Percentiles rank a stretch among this genome's conserved stretches.
phyloP scores from a whole-genome alignment of 345 rosid genomes.

The Citrus sinensis region DVS_A1.0 CM039166.1:14519001-14519500 shows the following conservation, averaged over 20 bases:
- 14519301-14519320: not conserved
- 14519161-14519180: slow-evolving; percentile 26
- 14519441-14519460: slow-evolving; percentile 30
- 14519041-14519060: slow-evolving; percentile 34
- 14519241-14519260: slow-evolving; percentile 3
- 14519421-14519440: slow-evolving; percentile 23
- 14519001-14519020: not conserved
- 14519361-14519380: too few relatives aligned
- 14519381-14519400: not conserved
- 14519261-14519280: slow-evolving; percentile 19
- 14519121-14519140: slow-evolving; percentile 31
- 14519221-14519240: slow-evolving; percentile 13
- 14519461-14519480: slow-evolving; percentile 15
- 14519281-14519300: not conserved
- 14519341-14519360: not conserved
- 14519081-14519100: slow-evolving; percentile 26
- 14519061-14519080: slow-evolving; percentile 33
- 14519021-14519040: slow-evolving; percentile 34
- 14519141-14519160: slow-evolving; percentile 26
- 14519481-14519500: not conserved
- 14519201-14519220: not conserved
- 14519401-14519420: slow-evolving; percentile 14
- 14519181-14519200: slow-evolving; percentile 17
- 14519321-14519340: not conserved
- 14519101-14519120: slow-evolving; percentile 7